A percentile compares a stretch with the other conserved stretches of the same genome.
Evolutionary conservation across 1,139 yeast species (phyloP).

Genomic region (Sugiyamaella japonica): DNA sequence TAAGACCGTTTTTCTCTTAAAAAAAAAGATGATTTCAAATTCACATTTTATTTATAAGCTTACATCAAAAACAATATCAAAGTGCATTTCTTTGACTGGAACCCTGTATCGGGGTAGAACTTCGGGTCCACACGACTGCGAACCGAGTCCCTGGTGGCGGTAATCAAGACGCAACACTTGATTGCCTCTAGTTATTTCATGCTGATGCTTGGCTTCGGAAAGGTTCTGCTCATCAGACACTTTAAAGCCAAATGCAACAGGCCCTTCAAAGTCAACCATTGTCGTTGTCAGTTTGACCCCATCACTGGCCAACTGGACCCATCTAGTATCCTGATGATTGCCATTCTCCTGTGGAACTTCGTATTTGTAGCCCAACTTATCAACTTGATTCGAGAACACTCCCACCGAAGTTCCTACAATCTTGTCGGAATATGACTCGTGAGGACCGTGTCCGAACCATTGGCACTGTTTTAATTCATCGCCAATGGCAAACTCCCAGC

Average conservation of each 20-base stretch:
- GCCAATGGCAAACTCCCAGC: conserved; percentile 30
- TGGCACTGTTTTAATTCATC: conserved; percentile 24
- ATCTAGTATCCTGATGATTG: conserved; percentile 39
- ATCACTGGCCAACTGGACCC: conserved; percentile 28
- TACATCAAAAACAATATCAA: background rate
- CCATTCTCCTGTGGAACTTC: conserved; percentile 44
- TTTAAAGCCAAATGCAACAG: conserved; percentile 22
- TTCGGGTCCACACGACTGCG: conserved; percentile 41
- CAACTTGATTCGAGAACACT: conserved; percentile 23
- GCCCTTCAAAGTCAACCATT: conserved; percentile 2
- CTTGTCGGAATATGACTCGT: conserved; percentile 41
- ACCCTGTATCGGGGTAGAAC: conserved; percentile 19
- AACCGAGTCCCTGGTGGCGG: conserved; percentile 41
- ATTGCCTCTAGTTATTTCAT: conserved; percentile 29
- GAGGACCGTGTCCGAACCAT: conserved; percentile 43
- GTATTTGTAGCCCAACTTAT: conserved; percentile 32
- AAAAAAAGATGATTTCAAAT: no score
- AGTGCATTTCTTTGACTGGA: background rate
- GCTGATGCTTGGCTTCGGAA: conserved; percentile 38
- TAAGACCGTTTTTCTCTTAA: background rate
- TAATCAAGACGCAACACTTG: conserved; percentile 37
- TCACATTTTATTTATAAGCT: background rate
- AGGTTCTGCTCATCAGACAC: conserved; percentile 20
- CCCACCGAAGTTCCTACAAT: conserved; percentile 36
- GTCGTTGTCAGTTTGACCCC: background rate